phyloP scores from a whole-genome alignment of 2,329 filamentous ascomycete species.

The Talaromyces sp. region DNA sequence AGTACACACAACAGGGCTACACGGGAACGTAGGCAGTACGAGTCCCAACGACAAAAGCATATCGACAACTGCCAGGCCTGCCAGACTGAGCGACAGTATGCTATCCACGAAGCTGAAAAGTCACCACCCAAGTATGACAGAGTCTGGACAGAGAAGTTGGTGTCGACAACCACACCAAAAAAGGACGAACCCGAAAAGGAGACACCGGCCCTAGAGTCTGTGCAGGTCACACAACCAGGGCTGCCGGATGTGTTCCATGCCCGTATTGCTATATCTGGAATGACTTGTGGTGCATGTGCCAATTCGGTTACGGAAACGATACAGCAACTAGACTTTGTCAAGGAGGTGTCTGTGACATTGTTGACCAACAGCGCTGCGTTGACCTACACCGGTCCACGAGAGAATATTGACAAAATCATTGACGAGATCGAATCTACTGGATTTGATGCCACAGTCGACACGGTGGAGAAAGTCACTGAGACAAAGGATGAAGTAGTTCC shows the following conservation, averaged over 20 bases:
- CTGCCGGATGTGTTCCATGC: constrained; percentile 23
- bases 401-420: constrained; percentile 44
- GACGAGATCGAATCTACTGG: constrained; percentile 35
- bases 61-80: constrained; percentile 54
- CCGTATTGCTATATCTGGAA: constrained; percentile 59
- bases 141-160: constrained; percentile 12
- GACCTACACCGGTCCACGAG: constrained; percentile 49
- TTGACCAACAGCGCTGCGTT: constrained; percentile 63
- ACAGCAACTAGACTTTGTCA: constrained; percentile 56
- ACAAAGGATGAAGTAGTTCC: neutral
- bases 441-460: constrained; percentile 21
- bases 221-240: constrained; percentile 17
- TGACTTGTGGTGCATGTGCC: constrained; percentile 68
- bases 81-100: constrained; percentile 39
- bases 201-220: constrained; percentile 9
- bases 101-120: constrained; percentile 19
- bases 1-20: neutral
- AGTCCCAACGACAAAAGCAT: constrained; percentile 35
- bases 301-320: constrained; percentile 60
- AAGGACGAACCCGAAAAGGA: neutral
- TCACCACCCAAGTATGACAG: constrained; percentile 15
- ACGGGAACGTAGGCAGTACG: constrained; percentile 12
- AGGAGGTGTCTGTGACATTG: constrained; percentile 58
- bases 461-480: constrained; percentile 12
- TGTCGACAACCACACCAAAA: neutral